Base-by-base conservation (phyloP, 176 grass and related monocot species). In the Bonia amplexicaulis region DNA sequence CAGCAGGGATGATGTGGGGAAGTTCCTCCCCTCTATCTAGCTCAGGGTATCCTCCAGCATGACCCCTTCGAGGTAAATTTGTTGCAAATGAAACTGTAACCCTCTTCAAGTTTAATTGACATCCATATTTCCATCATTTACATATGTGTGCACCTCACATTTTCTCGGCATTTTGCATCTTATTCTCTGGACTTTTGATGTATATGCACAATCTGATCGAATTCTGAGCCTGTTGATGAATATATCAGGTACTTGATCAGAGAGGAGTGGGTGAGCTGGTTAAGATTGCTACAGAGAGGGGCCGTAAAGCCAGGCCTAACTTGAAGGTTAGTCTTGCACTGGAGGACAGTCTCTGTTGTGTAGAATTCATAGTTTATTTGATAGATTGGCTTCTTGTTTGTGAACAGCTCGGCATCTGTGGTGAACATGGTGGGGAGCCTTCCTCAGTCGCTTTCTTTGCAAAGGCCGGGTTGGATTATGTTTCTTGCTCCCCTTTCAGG, bases 401-500 rank as follows among this genome's bases (percentile, higher is more conserved):
- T 51, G 49, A 87, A 72, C 80, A 99, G 97, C 82, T 99, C 69
- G 97, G 97, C 53, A 92, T 99, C 67, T 99, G 97, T 89, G 97
- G 97, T 42, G 97, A 99, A 73, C 97, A 99, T 92, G 97, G 97
- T 79, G 97, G 97, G 19, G 97, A 99, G 82, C 97, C 97, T 85
- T 92, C 86, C 29, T 99, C 97, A 4, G 97, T 99, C 68, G 97
- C 93, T 69, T 99, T 99, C 80, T 99, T 99, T 20, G 97, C 93
- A 19, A 92, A 99, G 82, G 68, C 90, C 70, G 93, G 93, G 58
- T 77, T 99, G 66, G 86, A 99, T 78, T 99, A 99, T 80, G 97
- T 99, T 75, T 99, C 97, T 79, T 99, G 97, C 80, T 99, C 97
- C 35, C 92, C 97, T 35, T 96, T 99, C 90, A 99, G 97, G 97